Evolutionary conservation across 2,329 filamentous ascomycete species (phyloP), one percentile per base, ranked within the genome.

Genomic region (Cercospora zeae-maydis): DNA sequence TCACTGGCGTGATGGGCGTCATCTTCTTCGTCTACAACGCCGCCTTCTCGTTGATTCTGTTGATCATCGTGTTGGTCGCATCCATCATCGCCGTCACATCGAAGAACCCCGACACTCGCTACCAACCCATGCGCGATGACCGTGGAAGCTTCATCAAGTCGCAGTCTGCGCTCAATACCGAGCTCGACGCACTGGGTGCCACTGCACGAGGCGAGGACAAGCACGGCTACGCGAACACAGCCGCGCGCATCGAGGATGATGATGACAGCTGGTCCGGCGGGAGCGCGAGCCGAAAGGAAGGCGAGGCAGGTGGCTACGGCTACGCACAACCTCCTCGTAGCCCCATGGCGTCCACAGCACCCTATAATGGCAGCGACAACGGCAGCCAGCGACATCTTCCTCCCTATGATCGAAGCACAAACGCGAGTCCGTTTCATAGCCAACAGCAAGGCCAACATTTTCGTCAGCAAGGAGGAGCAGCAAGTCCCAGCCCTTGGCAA

Each of bases 101-200:
- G 65, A 96, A 96, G 84, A 96, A 97, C 79, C 93, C 93, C 21
- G 93, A 98, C 75, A 91, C 90, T 45, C 88, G 93, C 65, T 98
- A 98, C 78, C 92, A 96, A 78, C 92, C 92, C 72, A 97, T 98
- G 93, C 89, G 90, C 59, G 93, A 98, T 73, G 93, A 98, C 77
- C 89, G 93, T 71, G 92, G 91, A 57, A 97, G 93, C 9, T 97
- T 98, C 80, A 96, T 97, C 87, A 97, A 97, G 82, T 96, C 92
- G 13, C 90, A 95, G 76, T 90, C 90, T 4, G 88, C 93, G 73
- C 81, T 96, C 14, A 91, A 89, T 4, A 96, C 92, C 7, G 93
- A 97, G 78, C 84, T 97, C 56, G 92, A 97, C 75, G 93, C 93
- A 8, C 81, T 97, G 62, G 93, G 91, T 67, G 91, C 90, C 14